These are phyloP conservation scores for Erigeron philadelphicus DNA, from an alignment of 140 eudicot species.

Conservation along the genomic window DNA sequence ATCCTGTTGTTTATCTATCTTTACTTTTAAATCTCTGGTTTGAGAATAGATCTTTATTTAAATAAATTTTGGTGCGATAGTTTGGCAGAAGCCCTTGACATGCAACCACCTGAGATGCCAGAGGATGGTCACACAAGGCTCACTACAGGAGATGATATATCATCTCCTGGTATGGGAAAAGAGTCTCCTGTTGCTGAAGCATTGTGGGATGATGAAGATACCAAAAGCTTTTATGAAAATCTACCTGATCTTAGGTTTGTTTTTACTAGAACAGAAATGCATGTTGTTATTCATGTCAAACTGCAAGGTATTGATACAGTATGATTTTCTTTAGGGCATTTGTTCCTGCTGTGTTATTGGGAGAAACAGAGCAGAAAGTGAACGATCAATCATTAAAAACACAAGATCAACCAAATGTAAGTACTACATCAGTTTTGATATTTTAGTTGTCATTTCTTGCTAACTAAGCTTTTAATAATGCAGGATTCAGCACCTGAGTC, in stretches of 20 bases:
- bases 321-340: constrained; percentile 58
- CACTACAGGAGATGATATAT: constrained; percentile 66
- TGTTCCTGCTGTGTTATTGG: constrained; percentile 96
- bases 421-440: constrained; percentile 12
- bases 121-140: constrained; percentile 95
- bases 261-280: background rate
- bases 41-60: background rate
- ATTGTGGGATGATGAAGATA: constrained; percentile 96
- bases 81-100: constrained; percentile 93
- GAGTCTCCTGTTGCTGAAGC: constrained; percentile 73
- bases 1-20: background rate
- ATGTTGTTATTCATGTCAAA: background rate
- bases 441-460: background rate
- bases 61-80: constrained; percentile 33
- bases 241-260: constrained; percentile 88
- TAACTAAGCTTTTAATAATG: background rate
- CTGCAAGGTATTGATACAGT: constrained; percentile 8
- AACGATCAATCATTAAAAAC: constrained; percentile 70
- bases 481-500: constrained; percentile 57
- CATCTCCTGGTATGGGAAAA: constrained; percentile 67
- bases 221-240: constrained; percentile 82
- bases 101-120: constrained; percentile 91
- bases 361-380: constrained; percentile 73
- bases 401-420: constrained; percentile 65
- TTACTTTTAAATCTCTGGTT: constrained; percentile 6